Percentiles rank a stretch among this genome's conserved stretches.
Conservation (phyloP, 129 eudicot species). For the Tagetes erecta region DNA sequence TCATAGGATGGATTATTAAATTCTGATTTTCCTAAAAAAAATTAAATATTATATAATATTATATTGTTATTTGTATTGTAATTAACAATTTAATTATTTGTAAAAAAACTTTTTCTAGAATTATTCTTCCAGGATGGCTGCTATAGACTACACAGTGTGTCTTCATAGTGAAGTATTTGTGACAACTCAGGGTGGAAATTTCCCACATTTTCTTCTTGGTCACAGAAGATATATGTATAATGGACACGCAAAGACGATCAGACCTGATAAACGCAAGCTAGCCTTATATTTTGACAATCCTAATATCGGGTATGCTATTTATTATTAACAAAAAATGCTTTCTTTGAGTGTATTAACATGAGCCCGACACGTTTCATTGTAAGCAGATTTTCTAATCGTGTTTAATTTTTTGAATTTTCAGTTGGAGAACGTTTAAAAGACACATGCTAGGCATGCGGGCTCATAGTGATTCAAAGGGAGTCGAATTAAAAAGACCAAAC, state of each 20-base stretch:
- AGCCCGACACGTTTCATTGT: not conserved
- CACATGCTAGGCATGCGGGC: constrained; percentile 83
- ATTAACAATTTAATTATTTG: not conserved
- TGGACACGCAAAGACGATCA: constrained; percentile 95
- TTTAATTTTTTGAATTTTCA: constrained; percentile 22
- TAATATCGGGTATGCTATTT: constrained; percentile 65
- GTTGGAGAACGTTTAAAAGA: constrained; percentile 93
- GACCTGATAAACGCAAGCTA: constrained; percentile 92
- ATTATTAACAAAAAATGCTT: not conserved
- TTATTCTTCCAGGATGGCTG: constrained; percentile 99
- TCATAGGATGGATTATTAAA: too few species aligned
- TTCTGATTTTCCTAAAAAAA: too few species aligned
- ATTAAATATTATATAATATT: not conserved
- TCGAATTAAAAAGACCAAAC: constrained; percentile 74
- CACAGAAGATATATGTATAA: constrained; percentile 88
- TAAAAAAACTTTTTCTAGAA: constrained; percentile 50
- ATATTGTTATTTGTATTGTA: not conserved
- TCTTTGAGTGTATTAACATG: not conserved
- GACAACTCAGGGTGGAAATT: constrained; percentile 98
- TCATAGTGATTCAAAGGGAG: constrained; percentile 91
- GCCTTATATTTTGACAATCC: constrained; percentile 82
- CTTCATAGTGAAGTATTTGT: constrained; percentile 99
- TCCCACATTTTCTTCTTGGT: constrained; percentile 93
- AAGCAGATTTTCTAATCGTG: not conserved
- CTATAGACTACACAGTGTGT: constrained; percentile 97